Conservation (phyloP, 176 grass and related monocot species). For the Tillandsia leiboldiana region DNA sequence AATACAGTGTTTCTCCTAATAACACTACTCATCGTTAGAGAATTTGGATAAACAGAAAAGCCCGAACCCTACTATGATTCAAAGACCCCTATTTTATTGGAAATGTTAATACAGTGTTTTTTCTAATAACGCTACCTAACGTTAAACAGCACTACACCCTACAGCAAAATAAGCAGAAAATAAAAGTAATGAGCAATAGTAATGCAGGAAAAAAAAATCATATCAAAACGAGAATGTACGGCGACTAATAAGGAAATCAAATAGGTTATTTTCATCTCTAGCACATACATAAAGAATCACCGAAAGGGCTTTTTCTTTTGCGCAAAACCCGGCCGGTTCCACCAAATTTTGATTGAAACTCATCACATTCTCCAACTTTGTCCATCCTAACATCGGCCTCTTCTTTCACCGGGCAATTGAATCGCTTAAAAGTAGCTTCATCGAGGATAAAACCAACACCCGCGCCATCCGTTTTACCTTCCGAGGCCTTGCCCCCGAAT, state of each 20-base stretch:
- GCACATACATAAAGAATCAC: slow-evolving; percentile 28
- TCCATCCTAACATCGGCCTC: slow-evolving; percentile 5
- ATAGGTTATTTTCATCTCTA: background rate
- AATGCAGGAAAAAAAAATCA: too few species aligned
- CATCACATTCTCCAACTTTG: slow-evolving; percentile 12
- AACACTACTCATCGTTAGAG: too few species aligned
- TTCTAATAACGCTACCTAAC: too few species aligned
- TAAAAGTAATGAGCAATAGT: too few species aligned
- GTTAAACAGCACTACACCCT: too few species aligned
- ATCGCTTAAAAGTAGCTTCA: slow-evolving; percentile 57
- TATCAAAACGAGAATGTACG: too few species aligned
- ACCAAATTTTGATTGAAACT: slow-evolving; percentile 21
- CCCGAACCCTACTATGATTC: too few species aligned
- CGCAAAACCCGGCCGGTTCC: slow-evolving; percentile 19
- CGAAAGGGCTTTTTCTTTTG: slow-evolving; percentile 51
- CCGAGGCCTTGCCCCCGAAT: slow-evolving; percentile 19
- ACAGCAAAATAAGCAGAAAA: too few species aligned
- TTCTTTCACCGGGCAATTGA: slow-evolving; percentile 31
- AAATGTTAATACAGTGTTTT: background rate
- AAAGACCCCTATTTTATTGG: too few species aligned
- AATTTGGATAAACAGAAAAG: too few species aligned
- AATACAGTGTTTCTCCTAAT: too few species aligned
- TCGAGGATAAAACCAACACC: slow-evolving; percentile 18
- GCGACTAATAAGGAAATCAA: background rate
- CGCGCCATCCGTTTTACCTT: slow-evolving; percentile 6